Evolutionary conservation across 2,329 filamentous ascomycete species (phyloP), one percentile per base, ranked within the genome.

Genomic region (Stagonosporopsis cucurbitacearum): DNA sequence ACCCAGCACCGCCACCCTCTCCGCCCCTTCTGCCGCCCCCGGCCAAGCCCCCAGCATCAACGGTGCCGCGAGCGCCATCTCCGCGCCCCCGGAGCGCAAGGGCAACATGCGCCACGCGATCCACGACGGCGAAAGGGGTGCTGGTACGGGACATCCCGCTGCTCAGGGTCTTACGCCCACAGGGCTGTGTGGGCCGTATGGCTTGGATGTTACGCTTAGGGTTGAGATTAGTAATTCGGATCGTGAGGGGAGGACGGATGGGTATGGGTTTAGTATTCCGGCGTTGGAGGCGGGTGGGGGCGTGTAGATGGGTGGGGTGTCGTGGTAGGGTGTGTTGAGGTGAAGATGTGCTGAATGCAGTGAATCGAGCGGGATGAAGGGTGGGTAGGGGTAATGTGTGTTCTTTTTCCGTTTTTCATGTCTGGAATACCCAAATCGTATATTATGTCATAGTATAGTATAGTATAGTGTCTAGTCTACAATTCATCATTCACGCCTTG

Each of bases 131-230:
- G 94, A 97, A 73, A 76, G 86, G n/a, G 79, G 83, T 42, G 91
- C 91, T 0, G 94, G 94, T 3, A 92, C 92, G 0, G 79, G 78
- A 26, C 92, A 97, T 78, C 86, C 85, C 54, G 90, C 92, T 12
- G 89, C 91, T 0, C 65, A 63, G 33, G 80, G 79, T 5, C 50
- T 81, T 25, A 59, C 57, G 40, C 69, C 71, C 58, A 79, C 72
- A 4, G 78, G 79, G 1, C 65, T 82, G 6, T 77, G 77, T 33
- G 80, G 80, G 2, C 58, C 62, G 11, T 74, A 76, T 57, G 80
- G 80, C 0, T 62, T 82, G 6, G 80, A 82, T 64, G 77, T 82
- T 4, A 73, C 74, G 22, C 70, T 82, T n/a, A 64, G 78, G 17
- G 80, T 82, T 0, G 80, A 82, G 71, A 78, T 81, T 54, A 74